phyloP scores from a whole-genome alignment of 2,329 filamentous ascomycete genomes.

The Hypoxylon sp. region DNA sequence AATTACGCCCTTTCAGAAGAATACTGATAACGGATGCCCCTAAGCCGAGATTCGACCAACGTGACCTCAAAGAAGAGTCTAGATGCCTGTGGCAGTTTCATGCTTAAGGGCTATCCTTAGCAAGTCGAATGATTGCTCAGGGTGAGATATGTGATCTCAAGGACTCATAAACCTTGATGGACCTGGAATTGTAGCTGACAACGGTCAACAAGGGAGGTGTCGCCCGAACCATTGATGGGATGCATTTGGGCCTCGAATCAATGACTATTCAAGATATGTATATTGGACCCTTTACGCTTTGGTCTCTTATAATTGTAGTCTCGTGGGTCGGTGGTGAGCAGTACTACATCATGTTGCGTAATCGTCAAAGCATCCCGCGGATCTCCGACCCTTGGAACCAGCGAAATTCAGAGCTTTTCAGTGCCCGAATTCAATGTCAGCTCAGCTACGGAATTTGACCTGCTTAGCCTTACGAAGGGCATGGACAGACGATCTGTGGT shows the following conservation, averaged over 20 bases:
- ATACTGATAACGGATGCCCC: neutral
- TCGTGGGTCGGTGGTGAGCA: neutral
- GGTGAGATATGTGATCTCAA: too few relatives aligned
- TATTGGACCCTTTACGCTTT: neutral
- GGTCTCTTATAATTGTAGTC: neutral
- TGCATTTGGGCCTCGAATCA: too few relatives aligned
- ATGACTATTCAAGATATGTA: neutral
- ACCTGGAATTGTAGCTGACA: too few relatives aligned
- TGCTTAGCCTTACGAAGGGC: neutral
- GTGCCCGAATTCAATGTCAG: neutral
- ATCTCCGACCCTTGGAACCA: neutral
- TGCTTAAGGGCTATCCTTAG: too few relatives aligned
- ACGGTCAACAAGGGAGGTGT: too few relatives aligned
- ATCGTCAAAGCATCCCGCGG: neutral
- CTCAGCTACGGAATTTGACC: neutral
- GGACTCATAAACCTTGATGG: too few relatives aligned
- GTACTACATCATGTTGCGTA: neutral
- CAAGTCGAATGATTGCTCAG: too few relatives aligned
- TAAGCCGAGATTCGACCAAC: neutral
- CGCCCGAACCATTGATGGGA: too few relatives aligned
- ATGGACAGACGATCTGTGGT: neutral
- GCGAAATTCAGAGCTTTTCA: neutral
- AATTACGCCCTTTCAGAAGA: neutral
- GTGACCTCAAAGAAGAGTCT: neutral
- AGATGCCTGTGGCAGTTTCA: neutral